Evolutionary conservation across 179 eudicot species (phyloP), one percentile per base, ranked within the genome.

Genomic region (Spinacia oleracea): DNA sequence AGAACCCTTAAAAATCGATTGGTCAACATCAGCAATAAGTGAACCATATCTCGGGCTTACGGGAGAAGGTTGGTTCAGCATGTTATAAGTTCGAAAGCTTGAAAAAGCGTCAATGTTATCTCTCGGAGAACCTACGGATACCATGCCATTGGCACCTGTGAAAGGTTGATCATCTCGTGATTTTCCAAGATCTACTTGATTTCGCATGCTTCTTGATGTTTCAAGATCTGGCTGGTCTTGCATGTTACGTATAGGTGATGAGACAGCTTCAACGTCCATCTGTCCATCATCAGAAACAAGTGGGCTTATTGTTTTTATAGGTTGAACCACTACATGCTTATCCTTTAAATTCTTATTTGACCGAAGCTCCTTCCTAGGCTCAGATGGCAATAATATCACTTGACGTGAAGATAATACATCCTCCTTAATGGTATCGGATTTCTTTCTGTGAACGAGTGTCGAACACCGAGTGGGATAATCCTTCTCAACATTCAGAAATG

Each of bases 381-480:
- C 79, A 60, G 78, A 43, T 59, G 85, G 80, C 45, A 62, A 74
- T 23, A 74, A 10, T 66, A 76, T 73, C 53, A 35, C 74, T 73
- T 75, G 79, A 80, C 38, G 79, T 72, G 96, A 82, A 79, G 85
- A 88, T 59, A 83, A 78, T 74, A 94, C 89, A 86, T 96, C 94
- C 83, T 85, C 88, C 72, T 79, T 75, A 80, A 96, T 87, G 77
- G 79, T 84, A 73, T 32, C 64, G 14, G 97, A 91, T 86, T 87
- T 92, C 83, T 96, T 96, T 59, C 72, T 48, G 64, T 89, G 89
- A 72, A 96, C 99, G 77, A 96, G 97, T 63, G 79, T 81, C 25
- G 99, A 96, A 77, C 94, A 85, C 74, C 84, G 91, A 74, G 94
- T 87, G 69, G 94, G 91, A 86, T 81, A 91, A 81, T 92, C 96